Percentiles rank a stretch among this genome's conserved stretches.
phyloP scores from a whole-genome alignment of 2,329 filamentous ascomycete genomes.

The Aspergillus luchuensis region DNA sequence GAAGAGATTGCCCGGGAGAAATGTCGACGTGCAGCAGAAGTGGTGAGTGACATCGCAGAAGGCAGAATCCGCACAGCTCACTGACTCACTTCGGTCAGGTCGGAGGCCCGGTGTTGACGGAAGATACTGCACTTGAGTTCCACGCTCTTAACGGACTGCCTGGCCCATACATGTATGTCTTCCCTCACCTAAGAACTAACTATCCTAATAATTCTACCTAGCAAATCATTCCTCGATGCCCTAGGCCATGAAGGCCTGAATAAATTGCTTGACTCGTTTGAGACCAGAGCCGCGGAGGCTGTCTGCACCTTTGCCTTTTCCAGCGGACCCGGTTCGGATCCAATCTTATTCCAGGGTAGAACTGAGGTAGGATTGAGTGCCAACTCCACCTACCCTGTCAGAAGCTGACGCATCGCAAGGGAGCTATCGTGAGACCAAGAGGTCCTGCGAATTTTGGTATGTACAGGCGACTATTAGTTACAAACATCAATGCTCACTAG shows the following conservation, averaged over 20 bases:
- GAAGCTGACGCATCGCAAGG: conserved; percentile 43
- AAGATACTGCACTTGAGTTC: conserved; percentile 95
- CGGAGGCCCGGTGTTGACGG: conserved; percentile 84
- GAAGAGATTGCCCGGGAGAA: conserved; percentile 92
- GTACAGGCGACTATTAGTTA: conserved; percentile 27
- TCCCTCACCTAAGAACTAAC: conserved; percentile 27
- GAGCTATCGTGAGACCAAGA: conserved; percentile 81
- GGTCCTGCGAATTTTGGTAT: conserved; percentile 81
- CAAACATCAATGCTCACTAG: neutral
- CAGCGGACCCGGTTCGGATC: conserved; percentile 78
- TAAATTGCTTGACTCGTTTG: conserved; percentile 83
- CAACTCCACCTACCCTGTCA: conserved; percentile 1
- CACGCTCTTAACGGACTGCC: conserved; percentile 87
- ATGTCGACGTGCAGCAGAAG: conserved; percentile 76
- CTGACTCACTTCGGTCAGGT: conserved; percentile 54
- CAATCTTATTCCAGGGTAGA: conserved; percentile 86
- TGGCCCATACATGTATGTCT: conserved; percentile 83
- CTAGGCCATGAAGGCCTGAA: conserved; percentile 85
- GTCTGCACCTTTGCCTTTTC: conserved; percentile 96
- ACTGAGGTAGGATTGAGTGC: conserved; percentile 63
- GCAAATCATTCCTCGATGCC: conserved; percentile 89
- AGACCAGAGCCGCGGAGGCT: conserved; percentile 88
- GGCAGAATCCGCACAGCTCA: neutral
- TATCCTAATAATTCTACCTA: conserved; percentile 42
- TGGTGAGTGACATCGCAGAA: conserved; percentile 53